Percentiles rank a stretch among this genome's conserved stretches.
phyloP scores from a whole-genome alignment of 495 filamentous ascomycete species.

The Glonium stellatum region DNA sequence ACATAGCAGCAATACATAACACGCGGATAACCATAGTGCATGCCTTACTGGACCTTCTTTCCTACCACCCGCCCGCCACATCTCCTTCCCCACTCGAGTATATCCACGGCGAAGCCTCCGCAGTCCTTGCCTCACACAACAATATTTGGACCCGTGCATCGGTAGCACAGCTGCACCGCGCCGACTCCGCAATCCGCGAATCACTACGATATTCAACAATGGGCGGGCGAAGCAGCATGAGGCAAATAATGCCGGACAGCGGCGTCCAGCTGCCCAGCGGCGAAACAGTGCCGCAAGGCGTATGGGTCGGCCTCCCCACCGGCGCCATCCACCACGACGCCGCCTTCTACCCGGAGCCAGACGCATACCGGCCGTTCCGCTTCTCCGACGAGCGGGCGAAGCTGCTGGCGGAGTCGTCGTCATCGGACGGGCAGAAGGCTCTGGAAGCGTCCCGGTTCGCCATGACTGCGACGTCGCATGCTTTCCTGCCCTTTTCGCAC shows the following conservation, averaged over 20 bases:
- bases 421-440: background rate
- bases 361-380: background rate
- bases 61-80: background rate
- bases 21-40: slow-evolving; percentile 17
- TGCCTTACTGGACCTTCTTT: slow-evolving; percentile 12
- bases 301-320: slow-evolving; percentile 37
- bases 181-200: slow-evolving; percentile 42
- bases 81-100: background rate
- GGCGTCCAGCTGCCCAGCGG: slow-evolving; percentile 38
- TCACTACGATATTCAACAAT: slow-evolving; percentile 40
- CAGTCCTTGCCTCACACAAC: background rate
- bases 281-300: slow-evolving; percentile 32
- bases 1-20: slow-evolving; percentile 23
- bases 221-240: slow-evolving; percentile 37
- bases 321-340: slow-evolving; percentile 39
- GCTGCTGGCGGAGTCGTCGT: background rate
- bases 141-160: slow-evolving; percentile 4
- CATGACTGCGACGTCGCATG: background rate
- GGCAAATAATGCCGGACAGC: slow-evolving; percentile 37
- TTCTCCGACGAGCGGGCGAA: background rate
- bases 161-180: slow-evolving; percentile 33
- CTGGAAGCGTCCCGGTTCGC: background rate
- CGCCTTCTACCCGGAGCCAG: slow-evolving; percentile 31
- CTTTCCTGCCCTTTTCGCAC: background rate
- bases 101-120: background rate